Percentiles rank a stretch among this genome's conserved stretches.
These are phyloP conservation scores for Coemansia sp. DNA, from an alignment of 192 early-diverging fungal species.

Conservation along the genomic window DNA sequence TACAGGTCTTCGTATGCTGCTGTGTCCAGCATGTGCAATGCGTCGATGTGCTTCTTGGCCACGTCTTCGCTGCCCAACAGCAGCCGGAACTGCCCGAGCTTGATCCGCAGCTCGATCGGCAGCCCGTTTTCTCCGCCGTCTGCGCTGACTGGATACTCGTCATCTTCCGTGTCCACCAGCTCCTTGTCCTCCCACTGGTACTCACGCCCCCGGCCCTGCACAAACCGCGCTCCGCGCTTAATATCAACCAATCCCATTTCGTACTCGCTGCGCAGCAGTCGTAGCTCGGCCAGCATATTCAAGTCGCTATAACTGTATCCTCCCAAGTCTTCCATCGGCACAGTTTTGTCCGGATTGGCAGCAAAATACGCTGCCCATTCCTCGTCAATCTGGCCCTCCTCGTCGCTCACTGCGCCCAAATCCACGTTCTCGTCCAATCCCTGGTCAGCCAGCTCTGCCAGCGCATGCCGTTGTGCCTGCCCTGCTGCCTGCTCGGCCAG, in stretches of 20 bases:
- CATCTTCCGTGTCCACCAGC: constrained; percentile 58
- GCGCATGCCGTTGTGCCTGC: neutral
- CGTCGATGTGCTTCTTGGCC: constrained; percentile 55
- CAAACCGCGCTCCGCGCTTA: constrained; percentile 65
- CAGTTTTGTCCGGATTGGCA: constrained; percentile 23
- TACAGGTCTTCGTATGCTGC: constrained; percentile 40
- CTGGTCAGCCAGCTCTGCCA: constrained; percentile 2
- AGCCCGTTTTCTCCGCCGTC: constrained; percentile 41
- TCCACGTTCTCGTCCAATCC: constrained; percentile 1
- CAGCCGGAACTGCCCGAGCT: constrained; percentile 78
- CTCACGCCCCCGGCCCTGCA: constrained; percentile 70
- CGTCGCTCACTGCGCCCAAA: neutral
- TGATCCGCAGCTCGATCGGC: constrained; percentile 84
- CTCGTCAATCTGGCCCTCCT: constrained; percentile 25
- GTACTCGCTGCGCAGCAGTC: constrained; percentile 76
- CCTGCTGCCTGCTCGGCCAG: constrained; percentile 60
- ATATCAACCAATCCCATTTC: constrained; percentile 69
- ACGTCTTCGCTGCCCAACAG: constrained; percentile 65
- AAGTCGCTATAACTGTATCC: constrained; percentile 77
- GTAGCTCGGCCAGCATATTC: constrained; percentile 84
- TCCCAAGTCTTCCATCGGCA: constrained; percentile 51
- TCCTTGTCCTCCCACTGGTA: constrained; percentile 57
- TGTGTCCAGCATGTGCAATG: constrained; percentile 36
- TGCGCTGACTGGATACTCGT: constrained; percentile 59
- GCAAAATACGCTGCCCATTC: constrained; percentile 31